Base-by-base conservation (phyloP, 108 stramenopile genomes). In the Skeletonema marinoi region DNA sequence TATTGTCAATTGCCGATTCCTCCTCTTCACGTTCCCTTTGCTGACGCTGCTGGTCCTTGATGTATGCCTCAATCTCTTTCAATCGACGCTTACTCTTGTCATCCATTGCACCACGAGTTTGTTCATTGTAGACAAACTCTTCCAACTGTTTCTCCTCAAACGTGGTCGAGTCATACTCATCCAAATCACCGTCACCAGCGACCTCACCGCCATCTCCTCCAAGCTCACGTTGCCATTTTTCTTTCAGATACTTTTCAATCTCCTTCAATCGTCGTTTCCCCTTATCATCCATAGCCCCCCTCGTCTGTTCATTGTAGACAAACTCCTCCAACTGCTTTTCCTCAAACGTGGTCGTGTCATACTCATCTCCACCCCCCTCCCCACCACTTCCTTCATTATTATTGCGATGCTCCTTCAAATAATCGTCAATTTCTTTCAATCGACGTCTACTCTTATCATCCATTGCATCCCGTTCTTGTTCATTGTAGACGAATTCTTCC, bases 391-490 rank as follows among this genome's bases (percentile, higher is more conserved):
- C 14, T 16, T 54, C 25, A 54, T 0, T 25, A 54, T 0, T 25
- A 25, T 56, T 56, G 0, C 54, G 54, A 56, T 25, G 54, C 9
- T 29, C 25, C 25, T 2, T 21, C 9, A 56, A 56, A 56, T 56
- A 56, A 9, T 21, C 25, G 0, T 56, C 54, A 56, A 56, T 56
- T n/a, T 56, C 54, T 8, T 56, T 56, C 2, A 56, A 56, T 25
- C 54, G 19, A 21, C 54, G 19, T 8, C 4, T 25, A 8, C 21
- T 25, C 25, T 56, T 56, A 6, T 56, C 54, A 56, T 29, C 54
- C 54, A 56, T 56, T 56, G 25, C 54, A 25, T 56, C 54, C 7
- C 54, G 54, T 56, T 56, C 54, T 56, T 56, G 54, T 25, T 56
- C 54, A 56, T 56, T 56, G 54, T 56, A 56, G 7, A 56, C 54